Conservation (phyloP, 2,329 filamentous ascomycete genomes). For the Aspergillus neotritici region DNA sequence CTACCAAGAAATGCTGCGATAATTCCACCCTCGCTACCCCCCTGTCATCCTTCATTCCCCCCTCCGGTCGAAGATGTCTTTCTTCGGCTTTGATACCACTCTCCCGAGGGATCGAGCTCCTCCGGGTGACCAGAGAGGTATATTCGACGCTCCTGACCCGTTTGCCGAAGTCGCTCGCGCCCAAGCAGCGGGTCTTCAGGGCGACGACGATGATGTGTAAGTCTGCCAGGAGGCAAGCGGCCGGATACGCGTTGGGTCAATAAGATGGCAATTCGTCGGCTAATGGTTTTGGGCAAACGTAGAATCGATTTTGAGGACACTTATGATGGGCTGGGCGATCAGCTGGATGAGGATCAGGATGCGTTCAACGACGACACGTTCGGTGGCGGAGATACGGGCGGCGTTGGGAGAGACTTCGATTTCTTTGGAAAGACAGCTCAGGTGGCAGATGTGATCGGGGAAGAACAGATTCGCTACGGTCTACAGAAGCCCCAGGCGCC, state of each 20-base stretch:
- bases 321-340: conserved; percentile 88
- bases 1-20: conserved; percentile 18
- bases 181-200: conserved; percentile 38
- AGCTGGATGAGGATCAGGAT: conserved; percentile 86
- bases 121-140: conserved; percentile 59
- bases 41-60: conserved; percentile 10
- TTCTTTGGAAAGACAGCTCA: conserved; percentile 92
- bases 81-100: conserved; percentile 79
- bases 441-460: conserved; percentile 76
- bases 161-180: conserved; percentile 73
- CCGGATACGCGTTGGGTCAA: too few relatives aligned
- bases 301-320: conserved; percentile 92
- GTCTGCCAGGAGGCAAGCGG: conserved; percentile 35
- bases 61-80: conserved; percentile 61
- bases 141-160: conserved; percentile 80
- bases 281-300: conserved; percentile 3
- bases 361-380: conserved; percentile 98
- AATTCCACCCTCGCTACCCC: conserved; percentile 14
- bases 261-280: background rate
- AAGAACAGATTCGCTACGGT: conserved; percentile 81
- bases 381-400: conserved; percentile 47
- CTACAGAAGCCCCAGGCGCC: conserved; percentile 59
- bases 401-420: conserved; percentile 88
- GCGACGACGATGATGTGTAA: conserved; percentile 59
- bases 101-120: conserved; percentile 63